These are phyloP conservation scores for Apostasia shenzhenica DNA, from an alignment of 106 monocot species.

Conservation along the genomic window DNA sequence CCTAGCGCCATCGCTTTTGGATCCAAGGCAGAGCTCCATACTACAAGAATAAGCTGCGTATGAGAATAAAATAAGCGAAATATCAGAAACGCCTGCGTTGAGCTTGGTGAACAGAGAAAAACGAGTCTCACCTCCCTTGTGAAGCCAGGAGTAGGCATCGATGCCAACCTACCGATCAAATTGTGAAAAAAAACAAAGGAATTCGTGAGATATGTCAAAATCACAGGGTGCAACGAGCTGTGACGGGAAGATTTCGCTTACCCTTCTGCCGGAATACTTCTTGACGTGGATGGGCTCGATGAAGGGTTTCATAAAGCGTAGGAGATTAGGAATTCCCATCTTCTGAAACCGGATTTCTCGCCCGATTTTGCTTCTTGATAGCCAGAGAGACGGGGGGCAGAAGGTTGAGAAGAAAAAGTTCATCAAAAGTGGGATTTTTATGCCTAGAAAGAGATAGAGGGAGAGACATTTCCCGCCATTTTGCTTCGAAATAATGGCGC, in stretches of 20 bases:
- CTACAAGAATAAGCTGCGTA: constrained; percentile 85
- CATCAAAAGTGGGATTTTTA: background rate
- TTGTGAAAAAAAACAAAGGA: background rate
- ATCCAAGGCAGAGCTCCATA: constrained; percentile 66
- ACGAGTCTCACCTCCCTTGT: constrained; percentile 71
- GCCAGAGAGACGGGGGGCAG: background rate
- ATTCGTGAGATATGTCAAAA: no score
- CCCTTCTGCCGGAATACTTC: constrained; percentile 71
- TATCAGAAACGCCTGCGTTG: background rate
- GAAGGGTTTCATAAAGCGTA: constrained; percentile 69
- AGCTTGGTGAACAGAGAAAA: background rate
- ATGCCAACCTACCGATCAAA: constrained; percentile 59
- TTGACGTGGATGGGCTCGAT: constrained; percentile 71
- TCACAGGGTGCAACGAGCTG: no score
- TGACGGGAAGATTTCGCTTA: constrained; percentile 7
- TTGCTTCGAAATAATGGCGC: no score
- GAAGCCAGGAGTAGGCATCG: constrained; percentile 95
- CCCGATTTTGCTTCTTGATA: background rate
- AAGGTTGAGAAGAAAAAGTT: background rate
- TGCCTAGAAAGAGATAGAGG: background rate
- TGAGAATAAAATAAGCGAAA: background rate
- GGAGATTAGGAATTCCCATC: constrained; percentile 90
- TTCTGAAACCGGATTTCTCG: background rate
- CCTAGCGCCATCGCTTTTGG: constrained; percentile 27
- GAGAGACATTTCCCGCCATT: background rate